Base-by-base conservation (phyloP, 768 basidiomycete genomes). In the Tulasnella sp. region DNA sequence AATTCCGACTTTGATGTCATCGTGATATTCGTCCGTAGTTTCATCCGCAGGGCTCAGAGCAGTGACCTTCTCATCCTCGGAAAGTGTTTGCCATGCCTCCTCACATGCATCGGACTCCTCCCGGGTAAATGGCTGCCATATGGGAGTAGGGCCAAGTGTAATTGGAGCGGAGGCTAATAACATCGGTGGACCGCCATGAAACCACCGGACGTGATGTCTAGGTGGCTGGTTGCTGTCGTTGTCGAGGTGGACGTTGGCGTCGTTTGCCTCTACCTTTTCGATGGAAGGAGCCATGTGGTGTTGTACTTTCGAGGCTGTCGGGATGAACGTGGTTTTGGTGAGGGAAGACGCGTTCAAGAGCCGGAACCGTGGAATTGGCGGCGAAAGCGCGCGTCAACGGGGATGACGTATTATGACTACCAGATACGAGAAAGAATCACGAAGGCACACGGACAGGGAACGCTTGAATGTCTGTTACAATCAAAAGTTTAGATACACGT, bases 101-200 rank as follows among this genome's bases (percentile, higher is more conserved):
- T 83, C 83, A 74, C 83, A 83, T 46, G 71, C 44, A 40, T 79
- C 79, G 32, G 81, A 81, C 72, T 83, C 83, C 32, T 81, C 80
- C 26, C 70, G 67, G 18, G 82, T 81, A 29, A 83, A 80, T 18
- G 82, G 80, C 32, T 81, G 78, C 81, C 82, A 83, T 13, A 78
- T 74, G 55, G 77, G 77, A 32, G 74, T 69, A 7, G 80, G 20
- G 67, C 48, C 73, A 5, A 73, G 42, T n/a, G 74, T 57, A 57
- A 82, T 79, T 3, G 82, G 82, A 9, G 77, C 80, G 26, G 80
- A 79, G 3, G 82, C 81, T 46, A 82, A 76, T n/a, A 79, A 48
- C 32, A 57, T 48, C 15, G 78, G 67, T 20, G 75, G 78, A 10
- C 72, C 79, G 11, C 61, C 78, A 39, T 79, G 78, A 42, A 79